Percentiles rank a stretch among this genome's conserved stretches.
These are phyloP conservation scores for Suillus lakei DNA, from an alignment of 768 basidiomycete genomes.

Conservation along the genomic window DNA sequence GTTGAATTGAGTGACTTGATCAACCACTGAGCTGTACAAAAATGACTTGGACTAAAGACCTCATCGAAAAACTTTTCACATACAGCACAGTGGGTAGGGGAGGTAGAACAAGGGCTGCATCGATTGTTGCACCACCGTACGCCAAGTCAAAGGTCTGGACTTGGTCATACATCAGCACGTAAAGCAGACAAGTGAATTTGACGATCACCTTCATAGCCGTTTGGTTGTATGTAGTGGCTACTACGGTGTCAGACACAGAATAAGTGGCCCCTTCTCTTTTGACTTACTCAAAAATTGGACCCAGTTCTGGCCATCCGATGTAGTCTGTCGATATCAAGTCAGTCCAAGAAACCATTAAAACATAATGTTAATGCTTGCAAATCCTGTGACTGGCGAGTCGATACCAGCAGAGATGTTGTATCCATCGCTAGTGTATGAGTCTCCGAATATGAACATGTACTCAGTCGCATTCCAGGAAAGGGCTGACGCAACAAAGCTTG, in stretches of 20 bases:
- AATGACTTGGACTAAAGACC: not conserved
- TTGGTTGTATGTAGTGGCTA: conserved; percentile 59
- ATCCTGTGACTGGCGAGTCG: conserved; percentile 53
- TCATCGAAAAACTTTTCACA: conserved; percentile 28
- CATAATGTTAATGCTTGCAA: conserved; percentile 38
- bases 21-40: conserved; percentile 34
- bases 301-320: conserved; percentile 69
- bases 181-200: not conserved
- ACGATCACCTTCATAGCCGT: conserved; percentile 50
- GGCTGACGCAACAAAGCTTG: conserved; percentile 18
- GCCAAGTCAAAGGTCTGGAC: conserved; percentile 66
- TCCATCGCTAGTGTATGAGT: conserved; percentile 64
- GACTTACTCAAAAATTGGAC: conserved; percentile 53
- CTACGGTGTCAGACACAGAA: conserved; percentile 10
- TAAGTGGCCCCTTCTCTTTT: not conserved
- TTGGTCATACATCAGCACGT: not conserved
- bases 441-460: conserved; percentile 64
- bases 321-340: conserved; percentile 42
- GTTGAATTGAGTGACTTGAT: conserved; percentile 67
- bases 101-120: conserved; percentile 58
- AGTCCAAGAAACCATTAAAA: conserved; percentile 1
- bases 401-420: conserved; percentile 64
- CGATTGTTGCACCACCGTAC: conserved; percentile 69
- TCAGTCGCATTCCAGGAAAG: conserved; percentile 56
- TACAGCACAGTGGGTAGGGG: conserved; percentile 55